Evolutionary conservation across 2,329 filamentous ascomycete genomes (phyloP).

Genomic region (Scedosporium dehoogii): DNA sequence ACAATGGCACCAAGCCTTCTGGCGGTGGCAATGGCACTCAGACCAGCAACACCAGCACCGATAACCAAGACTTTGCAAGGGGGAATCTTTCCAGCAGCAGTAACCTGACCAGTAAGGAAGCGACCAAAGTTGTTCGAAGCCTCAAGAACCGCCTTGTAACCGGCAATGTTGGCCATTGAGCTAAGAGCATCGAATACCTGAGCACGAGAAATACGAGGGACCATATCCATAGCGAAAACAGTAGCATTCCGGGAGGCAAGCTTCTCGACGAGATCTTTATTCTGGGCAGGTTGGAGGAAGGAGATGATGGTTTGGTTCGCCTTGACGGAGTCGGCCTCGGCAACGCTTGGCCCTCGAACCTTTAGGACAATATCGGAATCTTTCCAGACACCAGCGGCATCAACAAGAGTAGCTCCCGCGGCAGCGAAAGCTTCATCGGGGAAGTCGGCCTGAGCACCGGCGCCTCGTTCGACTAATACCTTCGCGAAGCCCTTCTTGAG

Average conservation of each 20-base stretch:
- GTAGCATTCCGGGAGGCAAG: conserved; percentile 63
- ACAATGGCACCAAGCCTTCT: conserved; percentile 82
- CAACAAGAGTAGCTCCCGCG: conserved; percentile 69
- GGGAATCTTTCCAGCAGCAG: conserved; percentile 81
- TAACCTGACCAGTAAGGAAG: conserved; percentile 82
- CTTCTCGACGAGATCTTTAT: conserved; percentile 63
- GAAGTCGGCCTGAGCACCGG: conserved; percentile 70
- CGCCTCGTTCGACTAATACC: conserved; percentile 70
- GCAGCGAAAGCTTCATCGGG: conserved; percentile 66
- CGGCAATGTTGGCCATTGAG: conserved; percentile 91
- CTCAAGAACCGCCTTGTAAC: conserved; percentile 85
- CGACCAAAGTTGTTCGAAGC: conserved; percentile 83
- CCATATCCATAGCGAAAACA: conserved; percentile 84
- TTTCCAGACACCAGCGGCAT: conserved; percentile 58
- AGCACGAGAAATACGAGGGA: conserved; percentile 79
- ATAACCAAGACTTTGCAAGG: conserved; percentile 87
- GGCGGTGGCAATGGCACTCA: conserved; percentile 81
- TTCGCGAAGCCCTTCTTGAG: conserved; percentile 77
- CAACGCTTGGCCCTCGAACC: conserved; percentile 63
- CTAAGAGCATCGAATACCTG: conserved; percentile 83
- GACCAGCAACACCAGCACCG: conserved; percentile 77
- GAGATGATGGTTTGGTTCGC: conserved; percentile 68
- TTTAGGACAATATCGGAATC: conserved; percentile 74
- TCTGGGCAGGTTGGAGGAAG: conserved; percentile 75
- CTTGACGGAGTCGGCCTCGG: conserved; percentile 59